phyloP scores from a whole-genome alignment of 768 basidiomycete species.

The Boletus subparvulus region DNA sequence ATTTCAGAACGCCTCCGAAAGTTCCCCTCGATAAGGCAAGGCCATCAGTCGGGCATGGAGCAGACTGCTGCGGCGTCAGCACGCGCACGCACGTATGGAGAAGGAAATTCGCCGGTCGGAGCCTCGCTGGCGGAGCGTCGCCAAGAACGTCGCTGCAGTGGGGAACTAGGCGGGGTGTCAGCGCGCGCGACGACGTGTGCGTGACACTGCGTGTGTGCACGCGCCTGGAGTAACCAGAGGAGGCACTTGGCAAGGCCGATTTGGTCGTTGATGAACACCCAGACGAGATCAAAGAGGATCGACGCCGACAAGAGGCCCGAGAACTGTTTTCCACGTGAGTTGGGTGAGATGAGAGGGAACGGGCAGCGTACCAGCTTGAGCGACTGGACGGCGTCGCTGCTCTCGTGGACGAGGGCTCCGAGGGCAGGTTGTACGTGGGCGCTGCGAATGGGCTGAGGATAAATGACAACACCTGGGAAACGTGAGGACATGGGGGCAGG shows the following conservation, averaged over 20 bases:
- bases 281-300: slow-evolving; percentile 66
- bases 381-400: slow-evolving; percentile 59
- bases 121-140: slow-evolving; percentile 58
- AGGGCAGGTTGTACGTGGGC: slow-evolving; percentile 80
- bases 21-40: too few relatives aligned
- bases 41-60: slow-evolving; percentile 78
- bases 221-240: slow-evolving; percentile 57
- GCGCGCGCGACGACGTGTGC: background rate
- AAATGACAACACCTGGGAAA: slow-evolving; percentile 60
- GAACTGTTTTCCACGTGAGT: slow-evolving; percentile 49
- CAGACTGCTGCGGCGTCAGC: slow-evolving; percentile 49
- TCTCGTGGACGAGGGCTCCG: slow-evolving; percentile 72
- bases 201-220: too few relatives aligned
- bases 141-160: slow-evolving; percentile 51
- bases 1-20: too few relatives aligned
- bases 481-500: background rate
- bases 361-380: slow-evolving; percentile 52
- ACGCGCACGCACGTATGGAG: too few relatives aligned
- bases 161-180: slow-evolving; percentile 48
- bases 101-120: slow-evolving; percentile 30
- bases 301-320: slow-evolving; percentile 62
- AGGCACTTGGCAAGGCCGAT: slow-evolving; percentile 55
- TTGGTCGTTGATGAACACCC: slow-evolving; percentile 68
- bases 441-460: slow-evolving; percentile 51
- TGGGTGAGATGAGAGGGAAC: background rate